These are phyloP conservation scores for Fusarium citri DNA, from an alignment of 2,329 filamentous ascomycete genomes.

Conservation along the genomic window DNA sequence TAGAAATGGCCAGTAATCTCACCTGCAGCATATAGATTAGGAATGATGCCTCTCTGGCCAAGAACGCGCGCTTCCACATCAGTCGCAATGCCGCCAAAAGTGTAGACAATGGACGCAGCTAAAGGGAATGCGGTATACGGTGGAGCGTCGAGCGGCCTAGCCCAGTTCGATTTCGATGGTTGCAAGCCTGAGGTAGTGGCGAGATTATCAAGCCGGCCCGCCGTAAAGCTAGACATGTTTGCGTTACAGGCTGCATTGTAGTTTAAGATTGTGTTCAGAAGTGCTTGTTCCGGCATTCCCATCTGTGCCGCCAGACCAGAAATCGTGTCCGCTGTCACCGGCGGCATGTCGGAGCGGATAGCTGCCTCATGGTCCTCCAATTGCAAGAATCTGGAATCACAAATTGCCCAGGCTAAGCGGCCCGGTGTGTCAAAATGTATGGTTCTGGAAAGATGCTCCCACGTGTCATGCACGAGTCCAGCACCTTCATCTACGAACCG, in stretches of 20 bases:
- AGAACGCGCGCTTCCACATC: constrained; percentile 13
- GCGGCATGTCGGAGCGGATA: constrained; percentile 11
- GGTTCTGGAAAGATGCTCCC: constrained; percentile 15
- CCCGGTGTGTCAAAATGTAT: constrained; percentile 14
- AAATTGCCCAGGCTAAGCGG: constrained; percentile 14
- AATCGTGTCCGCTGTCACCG: constrained; percentile 13
- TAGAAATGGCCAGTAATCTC: constrained; percentile 20
- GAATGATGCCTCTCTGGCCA: constrained; percentile 14
- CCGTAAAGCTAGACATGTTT: constrained; percentile 11
- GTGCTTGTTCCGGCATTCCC: constrained; percentile 12
- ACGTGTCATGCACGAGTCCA: constrained; percentile 11
- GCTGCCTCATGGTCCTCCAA: constrained; percentile 12
- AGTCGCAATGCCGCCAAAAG: constrained; percentile 16
- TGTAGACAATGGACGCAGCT: constrained; percentile 12
- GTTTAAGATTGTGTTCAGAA: constrained; percentile 5
- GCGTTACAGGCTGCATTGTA: constrained; percentile 13
- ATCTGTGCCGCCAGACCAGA: constrained; percentile 10
- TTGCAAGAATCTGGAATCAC: constrained; percentile 13
- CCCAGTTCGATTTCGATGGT: constrained; percentile 16
- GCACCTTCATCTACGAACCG: constrained; percentile 15
- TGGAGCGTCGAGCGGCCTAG: constrained; percentile 10
- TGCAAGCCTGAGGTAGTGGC: constrained; percentile 11
- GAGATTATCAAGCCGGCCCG: constrained; percentile 11
- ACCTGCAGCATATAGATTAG: constrained; percentile 18
- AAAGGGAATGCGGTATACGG: constrained; percentile 16